Evolutionary conservation across 1,139 yeast genomes (phyloP).

Genomic region (Hyphopichia pseudoburtonii): DNA sequence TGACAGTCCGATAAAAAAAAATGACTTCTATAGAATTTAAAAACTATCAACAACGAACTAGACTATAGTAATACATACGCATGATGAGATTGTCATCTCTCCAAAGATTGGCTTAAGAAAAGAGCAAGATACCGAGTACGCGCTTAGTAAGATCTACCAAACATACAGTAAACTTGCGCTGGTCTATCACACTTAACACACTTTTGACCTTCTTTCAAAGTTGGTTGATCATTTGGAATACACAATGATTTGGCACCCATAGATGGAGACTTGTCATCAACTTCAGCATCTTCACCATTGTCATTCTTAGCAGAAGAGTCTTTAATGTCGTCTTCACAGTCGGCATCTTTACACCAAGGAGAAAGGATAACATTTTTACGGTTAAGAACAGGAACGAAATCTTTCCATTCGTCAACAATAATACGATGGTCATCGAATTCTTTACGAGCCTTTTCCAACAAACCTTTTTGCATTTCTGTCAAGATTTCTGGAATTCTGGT

Average conservation of each 20-base stretch:
- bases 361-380: constrained; percentile 85
- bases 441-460: constrained; percentile 77
- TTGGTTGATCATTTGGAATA: constrained; percentile 93
- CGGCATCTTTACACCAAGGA: constrained; percentile 96
- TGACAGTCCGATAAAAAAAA: too few species aligned
- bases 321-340: constrained; percentile 96
- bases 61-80: not conserved
- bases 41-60: not conserved
- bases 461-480: constrained; percentile 74
- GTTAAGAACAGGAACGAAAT: constrained; percentile 91
- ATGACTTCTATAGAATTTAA: too few species aligned
- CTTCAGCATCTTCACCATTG: constrained; percentile 80
- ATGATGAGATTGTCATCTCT: not conserved
- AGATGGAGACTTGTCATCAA: constrained; percentile 94
- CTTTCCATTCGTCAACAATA: constrained; percentile 79
- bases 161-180: constrained; percentile 85
- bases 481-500: constrained; percentile 71
- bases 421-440: constrained; percentile 82
- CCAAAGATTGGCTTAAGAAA: not conserved
- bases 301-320: constrained; percentile 84
- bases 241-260: constrained; percentile 99
- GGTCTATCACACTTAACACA: constrained; percentile 80
- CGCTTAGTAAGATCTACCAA: constrained; percentile 85
- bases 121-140: not conserved
- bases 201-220: constrained; percentile 70